Conservation (phyloP, 176 grass and related monocot species). For the Hordeum marinum region DNA sequence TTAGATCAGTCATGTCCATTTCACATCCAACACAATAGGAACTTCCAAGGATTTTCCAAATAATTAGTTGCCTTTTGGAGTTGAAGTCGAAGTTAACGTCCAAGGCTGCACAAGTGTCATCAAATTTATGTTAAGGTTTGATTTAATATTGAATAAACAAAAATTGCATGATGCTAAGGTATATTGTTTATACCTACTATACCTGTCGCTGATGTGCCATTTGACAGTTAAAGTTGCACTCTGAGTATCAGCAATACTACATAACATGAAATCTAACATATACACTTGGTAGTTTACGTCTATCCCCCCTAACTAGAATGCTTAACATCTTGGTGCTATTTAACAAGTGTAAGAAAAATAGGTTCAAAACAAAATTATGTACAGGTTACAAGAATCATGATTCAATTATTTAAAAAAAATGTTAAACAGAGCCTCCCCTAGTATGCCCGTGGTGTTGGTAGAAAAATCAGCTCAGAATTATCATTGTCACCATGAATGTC, state of each 20-base stretch:
- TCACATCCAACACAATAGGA: background rate
- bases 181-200: background rate
- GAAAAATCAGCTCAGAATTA: too few species aligned
- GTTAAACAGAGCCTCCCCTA: background rate
- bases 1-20: background rate
- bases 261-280: background rate
- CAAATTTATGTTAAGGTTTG: background rate
- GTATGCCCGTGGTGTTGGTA: background rate
- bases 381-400: background rate
- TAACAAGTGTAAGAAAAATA: background rate
- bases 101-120: background rate
- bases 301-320: background rate
- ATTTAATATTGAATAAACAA: background rate
- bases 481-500: background rate
- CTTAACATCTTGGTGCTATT: background rate
- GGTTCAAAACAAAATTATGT: background rate
- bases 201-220: background rate
- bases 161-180: background rate
- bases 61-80: background rate
- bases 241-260: background rate
- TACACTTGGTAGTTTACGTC: background rate
- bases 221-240: background rate
- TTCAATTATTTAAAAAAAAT: background rate
- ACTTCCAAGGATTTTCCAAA: background rate
- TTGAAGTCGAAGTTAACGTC: background rate